Evolutionary conservation across 768 basidiomycete species (phyloP).

Genomic region (Leccinellum albellum): DNA sequence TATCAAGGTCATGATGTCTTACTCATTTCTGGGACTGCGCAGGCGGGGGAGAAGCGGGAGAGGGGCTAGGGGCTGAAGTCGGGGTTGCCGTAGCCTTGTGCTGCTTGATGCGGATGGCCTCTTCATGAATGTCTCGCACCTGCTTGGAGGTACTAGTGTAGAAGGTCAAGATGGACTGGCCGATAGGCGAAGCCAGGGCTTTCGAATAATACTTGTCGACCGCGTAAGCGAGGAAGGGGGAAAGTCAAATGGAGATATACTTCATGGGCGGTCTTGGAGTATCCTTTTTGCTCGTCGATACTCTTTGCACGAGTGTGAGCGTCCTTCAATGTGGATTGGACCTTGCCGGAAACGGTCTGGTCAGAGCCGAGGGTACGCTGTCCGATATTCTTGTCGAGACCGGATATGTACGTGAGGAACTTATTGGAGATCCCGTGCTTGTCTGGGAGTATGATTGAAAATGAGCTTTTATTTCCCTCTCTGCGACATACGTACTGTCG

Average conservation of each 20-base stretch:
- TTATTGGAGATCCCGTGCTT: constrained; percentile 85
- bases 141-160: constrained; percentile 90
- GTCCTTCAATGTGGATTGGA: constrained; percentile 58
- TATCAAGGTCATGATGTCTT: constrained; percentile 1
- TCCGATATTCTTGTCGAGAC: constrained; percentile 69
- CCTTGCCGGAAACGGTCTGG: constrained; percentile 73
- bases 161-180: constrained; percentile 72
- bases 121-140: constrained; percentile 88
- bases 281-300: constrained; percentile 80
- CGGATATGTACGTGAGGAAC: constrained; percentile 77
- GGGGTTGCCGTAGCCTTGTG: constrained; percentile 41
- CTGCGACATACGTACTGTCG: constrained; percentile 45
- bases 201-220: constrained; percentile 67
- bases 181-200: constrained; percentile 72
- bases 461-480: neutral
- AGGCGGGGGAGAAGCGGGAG: constrained; percentile 2
- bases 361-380: constrained; percentile 71
- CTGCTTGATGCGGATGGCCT: constrained; percentile 77
- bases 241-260: constrained; percentile 34
- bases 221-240: neutral
- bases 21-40: constrained; percentile 6
- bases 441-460: constrained; percentile 32
- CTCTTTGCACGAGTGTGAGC: constrained; percentile 67
- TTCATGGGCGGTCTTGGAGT: constrained; percentile 63
- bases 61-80: constrained; percentile 11